A percentile compares a stretch with the other conserved stretches of the same genome.
These are phyloP conservation scores for Linnemannia elongata DNA, from an alignment of 192 early-diverging fungal species.

Conservation along the genomic window DNA sequence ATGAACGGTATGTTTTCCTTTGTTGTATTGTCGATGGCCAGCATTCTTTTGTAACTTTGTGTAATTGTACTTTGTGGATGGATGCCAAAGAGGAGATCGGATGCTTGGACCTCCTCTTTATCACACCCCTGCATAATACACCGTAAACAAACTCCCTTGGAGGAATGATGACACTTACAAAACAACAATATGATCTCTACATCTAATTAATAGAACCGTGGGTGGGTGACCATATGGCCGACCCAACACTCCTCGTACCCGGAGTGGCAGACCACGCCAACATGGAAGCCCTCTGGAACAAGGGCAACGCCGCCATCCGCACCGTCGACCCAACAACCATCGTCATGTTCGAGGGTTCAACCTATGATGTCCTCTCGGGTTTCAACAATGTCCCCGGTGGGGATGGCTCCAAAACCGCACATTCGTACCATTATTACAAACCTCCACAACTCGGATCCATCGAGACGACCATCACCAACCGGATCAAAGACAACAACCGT, in stretches of 20 bases:
- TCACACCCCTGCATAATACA: neutral
- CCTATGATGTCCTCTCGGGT: slow-evolving; percentile 53
- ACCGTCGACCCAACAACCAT: slow-evolving; percentile 65
- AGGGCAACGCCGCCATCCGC: slow-evolving; percentile 63
- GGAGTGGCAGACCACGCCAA: slow-evolving; percentile 56
- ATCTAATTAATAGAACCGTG: slow-evolving; percentile 61
- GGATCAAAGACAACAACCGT: slow-evolving; percentile 60
- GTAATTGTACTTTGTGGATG: neutral
- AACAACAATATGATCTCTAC: neutral
- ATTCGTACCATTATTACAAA: slow-evolving; percentile 67
- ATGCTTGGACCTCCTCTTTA: neutral
- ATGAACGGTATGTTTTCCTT: slow-evolving; percentile 59
- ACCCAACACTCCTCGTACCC: slow-evolving; percentile 62
- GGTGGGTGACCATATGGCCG: slow-evolving; percentile 59
- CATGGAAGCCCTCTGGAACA: slow-evolving; percentile 67
- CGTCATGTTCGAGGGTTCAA: slow-evolving; percentile 70
- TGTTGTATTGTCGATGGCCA: neutral
- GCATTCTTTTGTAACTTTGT: neutral
- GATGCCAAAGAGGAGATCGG: neutral
- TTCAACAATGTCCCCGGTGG: slow-evolving; percentile 67
- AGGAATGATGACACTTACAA: neutral
- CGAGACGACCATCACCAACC: slow-evolving; percentile 52
- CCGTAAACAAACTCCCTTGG: neutral
- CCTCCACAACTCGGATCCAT: slow-evolving; percentile 61
- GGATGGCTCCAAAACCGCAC: slow-evolving; percentile 60